Evolutionary conservation across 352 stramenopile genomes (phyloP), one percentile per base, ranked within the genome.

Genomic region (Pythium utonaiense): DNA sequence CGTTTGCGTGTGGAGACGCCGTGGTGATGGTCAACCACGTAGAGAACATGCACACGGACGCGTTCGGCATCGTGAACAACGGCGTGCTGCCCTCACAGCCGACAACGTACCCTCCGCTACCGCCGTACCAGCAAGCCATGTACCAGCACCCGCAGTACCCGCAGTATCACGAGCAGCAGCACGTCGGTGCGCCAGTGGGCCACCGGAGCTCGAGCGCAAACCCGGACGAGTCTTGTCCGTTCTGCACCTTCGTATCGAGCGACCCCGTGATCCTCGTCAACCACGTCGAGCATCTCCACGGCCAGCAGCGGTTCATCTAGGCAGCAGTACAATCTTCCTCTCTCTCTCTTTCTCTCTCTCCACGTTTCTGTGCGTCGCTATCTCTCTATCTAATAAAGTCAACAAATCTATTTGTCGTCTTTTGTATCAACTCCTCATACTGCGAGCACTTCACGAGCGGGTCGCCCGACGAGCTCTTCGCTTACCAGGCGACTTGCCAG

Each of bases 221-320:
- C 2, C 31, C 45, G 13, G 71, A 73, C 47, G 68, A 89, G 49
- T 51, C 67, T 62, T 93, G 83, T 69, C 83, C 83, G 10, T 78
- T 77, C 66, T 93, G 83, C 56, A 57, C 57, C 21, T 93, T 88
- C 55, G 38, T 71, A 22, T 74, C 80, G 0, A 34, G 60, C 1
- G 77, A 93, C 55, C 62, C 79, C 14, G 77, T 89, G 19, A 78
- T 88, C 30, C 65, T 93, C 30, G 81, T 93, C 6, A 90, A 90
- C 68, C 83, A 93, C 60, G 75, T 93, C 14, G 68, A 93, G 66
- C 69, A 82, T 55, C 57, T 93, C 14, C 83, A 93, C 56, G 66
- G 69, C 21, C 42, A 73, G 34, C 76, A 80, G 30, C 16, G 53
- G 31, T 30, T 64, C 22, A 38, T 60, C 25, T 57, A 38, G 28